Conservation (phyloP, 148 eudicot species). For the Cornus florida region DNA sequence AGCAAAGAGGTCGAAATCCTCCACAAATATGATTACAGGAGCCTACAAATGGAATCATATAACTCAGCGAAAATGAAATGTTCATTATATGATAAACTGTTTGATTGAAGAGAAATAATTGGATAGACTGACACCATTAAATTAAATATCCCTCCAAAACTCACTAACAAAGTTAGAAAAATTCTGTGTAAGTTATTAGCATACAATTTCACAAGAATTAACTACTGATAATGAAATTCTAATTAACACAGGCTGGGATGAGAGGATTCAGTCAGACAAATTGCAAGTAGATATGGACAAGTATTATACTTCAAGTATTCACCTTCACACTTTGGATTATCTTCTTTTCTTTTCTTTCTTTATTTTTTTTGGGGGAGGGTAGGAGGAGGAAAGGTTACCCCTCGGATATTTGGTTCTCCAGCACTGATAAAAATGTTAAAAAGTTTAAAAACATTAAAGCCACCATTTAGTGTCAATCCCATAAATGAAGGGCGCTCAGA, state of each 20-base stretch:
- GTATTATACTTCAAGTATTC: not conserved
- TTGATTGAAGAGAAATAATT: too few relatives aligned
- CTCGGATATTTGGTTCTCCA: too few relatives aligned
- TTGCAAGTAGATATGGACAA: not conserved
- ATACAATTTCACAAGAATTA: not conserved
- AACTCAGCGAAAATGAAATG: not conserved
- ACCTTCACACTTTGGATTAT: not conserved
- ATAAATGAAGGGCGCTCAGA: not conserved
- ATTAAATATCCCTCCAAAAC: not conserved
- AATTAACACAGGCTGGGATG: not conserved
- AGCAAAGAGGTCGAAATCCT: slow-evolving; percentile 90
- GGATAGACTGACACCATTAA: too few relatives aligned
- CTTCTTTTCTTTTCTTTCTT: too few relatives aligned
- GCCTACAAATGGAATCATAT: slow-evolving; percentile 54
- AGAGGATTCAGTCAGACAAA: not conserved
- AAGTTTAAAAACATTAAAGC: too few relatives aligned
- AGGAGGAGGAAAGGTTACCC: too few relatives aligned
- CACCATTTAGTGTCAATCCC: too few relatives aligned
- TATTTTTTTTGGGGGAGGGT: too few relatives aligned
- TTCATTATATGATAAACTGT: not conserved
- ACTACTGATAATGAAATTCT: not conserved
- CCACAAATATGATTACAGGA: slow-evolving; percentile 93
- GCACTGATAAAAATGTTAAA: too few relatives aligned
- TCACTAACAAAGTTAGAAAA: not conserved
- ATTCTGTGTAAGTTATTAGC: not conserved